Conservation (phyloP, 768 basidiomycete species). For the Boletus sp. region DNA sequence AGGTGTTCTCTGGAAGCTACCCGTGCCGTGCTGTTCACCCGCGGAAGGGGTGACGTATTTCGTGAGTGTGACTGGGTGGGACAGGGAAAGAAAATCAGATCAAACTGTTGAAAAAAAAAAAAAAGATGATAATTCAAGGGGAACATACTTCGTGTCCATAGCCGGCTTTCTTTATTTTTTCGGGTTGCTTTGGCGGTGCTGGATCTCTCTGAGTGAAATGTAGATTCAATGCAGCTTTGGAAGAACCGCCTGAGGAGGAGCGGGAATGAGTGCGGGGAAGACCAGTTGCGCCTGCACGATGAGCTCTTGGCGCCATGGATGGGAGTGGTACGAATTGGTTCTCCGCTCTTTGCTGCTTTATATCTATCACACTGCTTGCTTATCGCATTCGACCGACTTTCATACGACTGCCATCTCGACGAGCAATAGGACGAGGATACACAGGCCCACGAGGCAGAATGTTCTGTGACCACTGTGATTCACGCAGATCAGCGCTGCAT, state of each 20-base stretch:
- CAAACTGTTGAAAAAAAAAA: slow-evolving; percentile 13
- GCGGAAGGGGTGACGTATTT: slow-evolving; percentile 24
- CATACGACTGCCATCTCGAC: not conserved
- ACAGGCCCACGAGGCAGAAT: not conserved
- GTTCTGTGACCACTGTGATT: not conserved
- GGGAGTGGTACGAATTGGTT: slow-evolving; percentile 25
- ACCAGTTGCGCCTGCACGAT: slow-evolving; percentile 43
- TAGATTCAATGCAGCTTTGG: slow-evolving; percentile 56
- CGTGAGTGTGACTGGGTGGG: slow-evolving; percentile 18
- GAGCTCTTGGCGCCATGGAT: slow-evolving; percentile 50
- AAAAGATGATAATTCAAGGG: not conserved
- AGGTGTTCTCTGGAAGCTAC: slow-evolving; percentile 30
- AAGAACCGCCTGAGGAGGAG: slow-evolving; percentile 51
- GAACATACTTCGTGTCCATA: slow-evolving; percentile 44
- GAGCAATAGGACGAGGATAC: not conserved
- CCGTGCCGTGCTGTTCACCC: slow-evolving; percentile 28
- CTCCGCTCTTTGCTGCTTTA: slow-evolving; percentile 27
- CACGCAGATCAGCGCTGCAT: not conserved
- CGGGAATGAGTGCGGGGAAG: slow-evolving; percentile 61
- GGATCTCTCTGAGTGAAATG: slow-evolving; percentile 69
- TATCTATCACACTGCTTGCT: slow-evolving; percentile 11
- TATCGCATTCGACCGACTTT: slow-evolving; percentile 9
- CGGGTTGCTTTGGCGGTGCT: slow-evolving; percentile 39
- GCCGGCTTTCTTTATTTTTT: slow-evolving; percentile 51
- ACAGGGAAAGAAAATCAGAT: slow-evolving; percentile 9